Conservation (phyloP, 371 early-diverging fungal species). For the Lichtheimia ornata region DNA sequence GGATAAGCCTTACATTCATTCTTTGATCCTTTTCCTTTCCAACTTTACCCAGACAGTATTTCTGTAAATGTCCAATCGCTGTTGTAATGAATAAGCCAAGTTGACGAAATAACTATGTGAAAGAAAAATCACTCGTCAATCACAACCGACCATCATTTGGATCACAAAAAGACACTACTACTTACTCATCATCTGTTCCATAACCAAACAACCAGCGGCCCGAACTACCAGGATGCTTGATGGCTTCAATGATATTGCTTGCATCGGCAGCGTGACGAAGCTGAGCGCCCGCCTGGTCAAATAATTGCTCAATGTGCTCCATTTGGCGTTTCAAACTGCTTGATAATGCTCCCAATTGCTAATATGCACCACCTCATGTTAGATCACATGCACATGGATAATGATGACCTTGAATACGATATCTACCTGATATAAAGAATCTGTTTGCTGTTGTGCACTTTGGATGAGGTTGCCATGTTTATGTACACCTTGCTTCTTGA, state of each 20-base stretch:
- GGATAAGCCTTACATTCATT: background rate
- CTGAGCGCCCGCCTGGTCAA: constrained; percentile 34
- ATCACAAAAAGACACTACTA: background rate
- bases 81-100: constrained; percentile 25
- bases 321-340: constrained; percentile 30
- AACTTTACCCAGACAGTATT: constrained; percentile 31
- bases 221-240: constrained; percentile 33
- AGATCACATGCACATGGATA: background rate
- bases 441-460: constrained; percentile 25
- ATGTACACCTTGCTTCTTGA: constrained; percentile 32
- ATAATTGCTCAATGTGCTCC: constrained; percentile 27
- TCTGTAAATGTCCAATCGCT: constrained; percentile 39
- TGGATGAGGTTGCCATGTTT: constrained; percentile 31
- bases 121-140: background rate
- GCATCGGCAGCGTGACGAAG: constrained; percentile 42
- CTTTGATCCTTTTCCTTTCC: background rate
- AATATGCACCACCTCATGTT: background rate
- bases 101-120: constrained; percentile 32
- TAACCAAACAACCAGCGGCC: constrained; percentile 47
- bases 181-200: constrained; percentile 43
- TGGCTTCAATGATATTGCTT: constrained; percentile 37
- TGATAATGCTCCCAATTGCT: constrained; percentile 42
- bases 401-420: background rate
- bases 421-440: constrained; percentile 35
- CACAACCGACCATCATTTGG: background rate